Evolutionary conservation across 2,329 filamentous ascomycete species (phyloP).

Genomic region (Trichoderma endophyticum): DNA sequence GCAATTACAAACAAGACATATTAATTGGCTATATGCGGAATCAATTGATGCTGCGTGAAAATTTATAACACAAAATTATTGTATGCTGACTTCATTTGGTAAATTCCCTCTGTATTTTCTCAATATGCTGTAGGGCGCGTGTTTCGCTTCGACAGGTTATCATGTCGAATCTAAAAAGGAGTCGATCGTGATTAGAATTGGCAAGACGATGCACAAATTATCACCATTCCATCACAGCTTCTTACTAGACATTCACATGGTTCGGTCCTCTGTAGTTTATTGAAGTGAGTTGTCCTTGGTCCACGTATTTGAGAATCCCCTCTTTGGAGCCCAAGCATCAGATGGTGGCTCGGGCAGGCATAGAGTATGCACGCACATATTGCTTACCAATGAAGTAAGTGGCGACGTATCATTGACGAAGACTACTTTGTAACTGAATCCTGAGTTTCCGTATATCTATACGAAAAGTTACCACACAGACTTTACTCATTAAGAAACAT

Average conservation of each 20-base stretch:
- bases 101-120: not conserved
- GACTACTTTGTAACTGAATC: not conserved
- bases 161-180: not conserved
- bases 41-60: not conserved
- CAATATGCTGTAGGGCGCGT: not conserved
- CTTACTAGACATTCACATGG: not conserved
- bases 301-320: not conserved
- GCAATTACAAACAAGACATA: not conserved
- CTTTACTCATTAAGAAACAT: not conserved
- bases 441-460: not conserved
- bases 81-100: not conserved
- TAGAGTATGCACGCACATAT: not conserved
- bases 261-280: not conserved
- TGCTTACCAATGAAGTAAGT: not conserved
- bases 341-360: not conserved
- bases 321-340: not conserved
- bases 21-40: not conserved
- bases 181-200: not conserved
- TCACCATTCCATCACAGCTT: not conserved
- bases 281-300: not conserved
- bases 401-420: not conserved
- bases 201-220: not conserved
- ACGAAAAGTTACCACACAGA: not conserved
- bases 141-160: not conserved
- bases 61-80: not conserved